These are phyloP conservation scores for Rubia yunnanensis DNA, from an alignment of 257 asterid species.

Conservation along the genomic window DNA sequence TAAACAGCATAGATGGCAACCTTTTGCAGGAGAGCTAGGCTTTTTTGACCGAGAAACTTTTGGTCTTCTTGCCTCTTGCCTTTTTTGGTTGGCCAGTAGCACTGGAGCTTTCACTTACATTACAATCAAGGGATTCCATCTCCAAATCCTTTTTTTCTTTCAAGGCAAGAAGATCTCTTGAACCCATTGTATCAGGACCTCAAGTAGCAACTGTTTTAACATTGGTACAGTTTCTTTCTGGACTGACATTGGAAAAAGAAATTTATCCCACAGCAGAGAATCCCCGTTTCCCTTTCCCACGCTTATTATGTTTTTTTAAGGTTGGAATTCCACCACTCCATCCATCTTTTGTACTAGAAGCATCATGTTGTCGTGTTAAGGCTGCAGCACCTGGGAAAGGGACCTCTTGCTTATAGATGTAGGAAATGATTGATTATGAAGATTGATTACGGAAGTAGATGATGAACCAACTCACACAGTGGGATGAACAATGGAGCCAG, in stretches of 20 bases:
- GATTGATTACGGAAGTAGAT: slow-evolving; percentile 20
- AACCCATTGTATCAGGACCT: slow-evolving; percentile 19
- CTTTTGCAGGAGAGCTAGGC: slow-evolving; percentile 34
- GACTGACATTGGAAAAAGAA: slow-evolving; percentile 22
- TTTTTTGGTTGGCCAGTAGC: slow-evolving; percentile 33
- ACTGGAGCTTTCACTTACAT: slow-evolving; percentile 19
- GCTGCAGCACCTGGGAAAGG: slow-evolving; percentile 42
- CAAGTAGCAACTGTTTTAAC: slow-evolving; percentile 25
- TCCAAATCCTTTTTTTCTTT: slow-evolving; percentile 18
- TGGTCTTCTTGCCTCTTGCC: slow-evolving; percentile 37
- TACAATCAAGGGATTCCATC: slow-evolving; percentile 15
- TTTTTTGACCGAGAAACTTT: slow-evolving; percentile 29
- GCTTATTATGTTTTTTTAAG: slow-evolving; percentile 24
- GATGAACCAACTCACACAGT: slow-evolving; percentile 32
- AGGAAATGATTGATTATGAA: slow-evolving; percentile 18
- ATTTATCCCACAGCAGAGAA: slow-evolving; percentile 32
- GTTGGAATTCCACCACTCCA: slow-evolving; percentile 19
- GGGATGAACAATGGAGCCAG: slow-evolving; percentile 25
- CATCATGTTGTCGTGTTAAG: slow-evolving; percentile 13
- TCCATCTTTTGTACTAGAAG: slow-evolving; percentile 24
- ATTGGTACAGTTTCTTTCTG: slow-evolving; percentile 20
- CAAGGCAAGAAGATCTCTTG: slow-evolving; percentile 22
- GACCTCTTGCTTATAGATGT: slow-evolving; percentile 28
- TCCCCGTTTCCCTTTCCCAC: slow-evolving; percentile 23
- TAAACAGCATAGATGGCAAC: slow-evolving; percentile 29